Base-by-base conservation (phyloP, 805 yeast species). In the Candida endomychidarum region DNA sequence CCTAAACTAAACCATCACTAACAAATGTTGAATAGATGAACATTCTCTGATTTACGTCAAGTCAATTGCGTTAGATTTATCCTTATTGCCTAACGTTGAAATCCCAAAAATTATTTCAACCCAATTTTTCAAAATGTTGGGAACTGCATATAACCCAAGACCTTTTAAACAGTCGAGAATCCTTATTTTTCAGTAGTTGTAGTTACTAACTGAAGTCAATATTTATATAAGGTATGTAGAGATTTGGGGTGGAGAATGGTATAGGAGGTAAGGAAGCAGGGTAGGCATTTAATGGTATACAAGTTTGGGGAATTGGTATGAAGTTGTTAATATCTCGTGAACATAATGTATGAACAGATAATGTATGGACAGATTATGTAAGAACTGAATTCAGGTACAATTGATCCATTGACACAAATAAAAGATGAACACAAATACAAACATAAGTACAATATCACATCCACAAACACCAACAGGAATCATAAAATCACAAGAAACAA, bases 81-180 rank as follows among this genome's bases (percentile, higher is more conserved):
- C 11, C 20, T n/a, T 25, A 16, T 27, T 27, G 12, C 31, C 20
- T n/a, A n/a, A n/a, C n/a, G n/a, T n/a, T n/a, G n/a, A n/a, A 16
- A 15, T 19, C 35, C 35, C 35, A 32, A 32, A 32, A 32, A 32
- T 32, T 11, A 21, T 32, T 32, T 32, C 18, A 8, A 34, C 38
- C 38, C 31, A 35, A 35, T 35, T 35, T 35, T 33, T 35, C 10
- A 37, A 30, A 30, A 24, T 37, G 41, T 37, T 37, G 41, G 41
- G 41, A 16, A 30, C 41, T 37, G 36, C 31, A 37, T 37, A 37
- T 25, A 35, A 14, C 16, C 33, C 14, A 5, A 27, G 31, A 29
- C 17, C 20, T 17, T 29, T 29, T 18, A 29, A 29, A 18, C 8
- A 29, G 15, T 14, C 33, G 33, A 29, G 17, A 29, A 29, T 29